Conservation (phyloP, 345 rosid species). For the Bruguiera gymnorhiza region DNA sequence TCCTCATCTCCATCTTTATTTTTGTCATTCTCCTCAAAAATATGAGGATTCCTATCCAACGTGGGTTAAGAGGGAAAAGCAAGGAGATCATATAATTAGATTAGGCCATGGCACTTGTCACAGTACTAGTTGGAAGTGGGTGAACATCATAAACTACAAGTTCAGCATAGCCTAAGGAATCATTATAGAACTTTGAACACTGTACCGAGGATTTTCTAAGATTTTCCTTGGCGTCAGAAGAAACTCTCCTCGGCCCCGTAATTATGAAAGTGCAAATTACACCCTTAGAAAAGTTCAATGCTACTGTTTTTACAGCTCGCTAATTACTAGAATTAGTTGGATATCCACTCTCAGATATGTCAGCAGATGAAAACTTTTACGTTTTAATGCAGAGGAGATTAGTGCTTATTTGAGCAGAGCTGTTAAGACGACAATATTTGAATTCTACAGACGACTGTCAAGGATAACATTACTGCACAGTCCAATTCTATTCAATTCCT, state of each 20-base stretch:
- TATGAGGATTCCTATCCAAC: conserved; percentile 66
- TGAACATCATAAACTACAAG: neutral
- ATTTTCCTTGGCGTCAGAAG: conserved; percentile 51
- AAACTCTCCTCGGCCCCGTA: conserved; percentile 62
- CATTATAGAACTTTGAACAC: neutral
- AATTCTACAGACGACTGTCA: conserved; percentile 6
- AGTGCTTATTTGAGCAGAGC: too few species aligned
- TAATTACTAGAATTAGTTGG: too few species aligned
- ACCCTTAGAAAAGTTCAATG: neutral
- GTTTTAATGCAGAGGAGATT: conserved; percentile 24
- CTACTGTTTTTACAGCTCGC: too few species aligned
- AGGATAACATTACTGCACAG: conserved; percentile 24
- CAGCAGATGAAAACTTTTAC: too few species aligned
- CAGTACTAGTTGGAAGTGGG: neutral
- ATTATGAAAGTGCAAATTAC: neutral
- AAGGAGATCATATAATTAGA: conserved; percentile 16
- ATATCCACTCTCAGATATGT: too few species aligned
- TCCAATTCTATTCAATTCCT: too few species aligned
- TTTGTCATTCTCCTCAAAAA: conserved; percentile 72
- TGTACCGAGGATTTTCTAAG: neutral
- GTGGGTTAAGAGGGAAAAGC: conserved; percentile 27
- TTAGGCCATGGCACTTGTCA: conserved; percentile 5
- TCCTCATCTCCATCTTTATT: conserved; percentile 51
- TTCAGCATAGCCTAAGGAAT: neutral
- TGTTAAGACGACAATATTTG: neutral